Base-by-base conservation (phyloP, 2,329 filamentous ascomycete species). In the Penicillium occitanis region DNA sequence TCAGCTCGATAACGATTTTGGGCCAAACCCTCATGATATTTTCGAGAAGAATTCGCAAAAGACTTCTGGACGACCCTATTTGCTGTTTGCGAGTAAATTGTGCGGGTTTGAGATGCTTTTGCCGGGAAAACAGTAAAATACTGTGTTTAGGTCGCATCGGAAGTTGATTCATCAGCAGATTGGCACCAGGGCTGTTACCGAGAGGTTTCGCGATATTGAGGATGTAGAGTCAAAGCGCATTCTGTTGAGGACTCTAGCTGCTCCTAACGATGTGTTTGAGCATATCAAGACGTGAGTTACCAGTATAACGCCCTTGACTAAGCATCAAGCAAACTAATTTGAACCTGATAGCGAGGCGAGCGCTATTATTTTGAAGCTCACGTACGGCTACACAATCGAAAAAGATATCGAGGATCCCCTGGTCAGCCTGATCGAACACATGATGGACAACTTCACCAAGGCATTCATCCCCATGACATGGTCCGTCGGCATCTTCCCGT, bases 341-440 rank as follows among this genome's bases (percentile, higher is more conserved):
- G 19, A 48, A 11, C 13, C 44, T 14, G 11, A 28, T 28, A 53
- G 25, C 50, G 28, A 53, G 50, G 50, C 78, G 0, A 79, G 77
- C 0, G 75, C 75, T 0, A 68, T 81, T 8, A 80, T 83, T n/a
- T 66, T 83, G 13, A 79, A 80, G 53, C 75, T 81, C 11, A 70
- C 73, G 4, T 83, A 83, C 68, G 81, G 81, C 2, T 85, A 85
- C 67, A 82, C 73, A 0, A 73, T 78, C 25, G 78, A 81, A 28
- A 69, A 75, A 0, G 73, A 78, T 6, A 69, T 70, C 1, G 63
- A 65, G 8, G 83, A 85, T 63, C 79, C 79, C 2, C 71, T 84
- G 2, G 76, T 85, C 1, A 73, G 80, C 28, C 66, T 83, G 11
- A 77, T 77, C 0, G 76, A 77, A 1, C 67, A 75, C 19, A 75